These are phyloP conservation scores for Boletus sp. DNA, from an alignment of 768 basidiomycete species.

Conservation along the genomic window DNA sequence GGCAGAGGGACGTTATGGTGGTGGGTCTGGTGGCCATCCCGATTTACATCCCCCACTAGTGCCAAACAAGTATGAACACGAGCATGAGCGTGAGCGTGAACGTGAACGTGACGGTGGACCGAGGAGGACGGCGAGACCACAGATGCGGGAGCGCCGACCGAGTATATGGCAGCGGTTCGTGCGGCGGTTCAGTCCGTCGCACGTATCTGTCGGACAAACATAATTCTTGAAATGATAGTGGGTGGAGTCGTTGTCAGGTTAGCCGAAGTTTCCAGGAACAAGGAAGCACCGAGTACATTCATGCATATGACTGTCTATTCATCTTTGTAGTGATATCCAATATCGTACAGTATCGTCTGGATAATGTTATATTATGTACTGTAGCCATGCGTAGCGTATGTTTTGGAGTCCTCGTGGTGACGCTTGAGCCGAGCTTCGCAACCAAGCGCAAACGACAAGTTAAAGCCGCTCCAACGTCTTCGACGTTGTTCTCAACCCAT, in stretches of 20 bases:
- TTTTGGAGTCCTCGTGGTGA: not conserved
- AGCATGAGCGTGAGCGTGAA: not conserved
- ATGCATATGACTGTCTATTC: not conserved
- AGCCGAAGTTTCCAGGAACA: not conserved
- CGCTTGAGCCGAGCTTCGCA: not conserved
- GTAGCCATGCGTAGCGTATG: not conserved
- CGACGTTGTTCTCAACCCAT: not conserved
- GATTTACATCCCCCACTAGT: not conserved
- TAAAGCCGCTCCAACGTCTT: not conserved
- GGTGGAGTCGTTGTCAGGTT: not conserved
- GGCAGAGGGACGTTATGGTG: slow-evolving; percentile 4
- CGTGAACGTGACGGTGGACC: not conserved
- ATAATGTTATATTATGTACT: not conserved
- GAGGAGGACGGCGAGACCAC: not conserved
- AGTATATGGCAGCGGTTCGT: slow-evolving; percentile 27
- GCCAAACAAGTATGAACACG: slow-evolving; percentile 7
- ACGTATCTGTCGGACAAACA: slow-evolving; percentile 18
- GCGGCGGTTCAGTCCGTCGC: slow-evolving; percentile 22
- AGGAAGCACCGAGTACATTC: not conserved
- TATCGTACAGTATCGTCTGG: not conserved
- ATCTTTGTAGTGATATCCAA: not conserved
- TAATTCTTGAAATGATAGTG: not conserved
- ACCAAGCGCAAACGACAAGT: not conserved
- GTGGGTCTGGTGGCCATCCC: not conserved
- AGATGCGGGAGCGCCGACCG: slow-evolving; percentile 17